Evolutionary conservation across 1,139 yeast genomes (phyloP).

Genomic region (Nakaseomyces glabratus): DNA sequence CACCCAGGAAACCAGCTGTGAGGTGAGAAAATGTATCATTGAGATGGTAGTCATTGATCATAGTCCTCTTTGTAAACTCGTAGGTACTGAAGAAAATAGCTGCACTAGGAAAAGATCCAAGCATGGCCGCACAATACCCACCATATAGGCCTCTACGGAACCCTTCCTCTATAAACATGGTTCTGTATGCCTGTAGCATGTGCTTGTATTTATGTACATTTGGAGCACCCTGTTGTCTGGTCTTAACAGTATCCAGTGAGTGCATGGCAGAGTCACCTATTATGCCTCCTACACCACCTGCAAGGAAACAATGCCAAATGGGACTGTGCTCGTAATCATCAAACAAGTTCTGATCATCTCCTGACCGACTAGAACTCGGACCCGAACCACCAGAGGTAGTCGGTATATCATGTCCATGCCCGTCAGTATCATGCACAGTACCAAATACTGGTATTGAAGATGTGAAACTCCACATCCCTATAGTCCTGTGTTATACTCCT

Average conservation of each 20-base stretch:
- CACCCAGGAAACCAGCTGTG: conserved; percentile 84
- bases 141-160: conserved; percentile 76
- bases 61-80: conserved; percentile 63
- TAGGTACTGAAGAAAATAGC: conserved; percentile 88
- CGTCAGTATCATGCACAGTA: conserved; percentile 16
- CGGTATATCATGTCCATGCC: conserved; percentile 9
- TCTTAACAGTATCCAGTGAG: conserved; percentile 90
- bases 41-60: conserved; percentile 55
- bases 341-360: conserved; percentile 10
- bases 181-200: conserved; percentile 60
- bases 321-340: conserved; percentile 31
- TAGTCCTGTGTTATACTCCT: too few species aligned
- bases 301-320: conserved; percentile 58
- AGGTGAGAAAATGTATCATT: conserved; percentile 78
- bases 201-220: conserved; percentile 54
- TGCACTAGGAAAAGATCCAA: conserved; percentile 90
- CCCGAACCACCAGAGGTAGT: too few species aligned
- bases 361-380: conserved; percentile 7
- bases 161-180: conserved; percentile 78
- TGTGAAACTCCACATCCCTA: conserved; percentile 22
- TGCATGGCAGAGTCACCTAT: conserved; percentile 93
- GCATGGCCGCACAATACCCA: conserved; percentile 83
- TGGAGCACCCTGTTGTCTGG: conserved; percentile 91
- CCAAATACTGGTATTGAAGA: conserved; percentile 28
- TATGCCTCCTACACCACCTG: conserved; percentile 94